Evolutionary conservation across 352 stramenopile genomes (phyloP), one percentile per base, ranked within the genome.

Genomic region (Phytophthora cajani): DNA sequence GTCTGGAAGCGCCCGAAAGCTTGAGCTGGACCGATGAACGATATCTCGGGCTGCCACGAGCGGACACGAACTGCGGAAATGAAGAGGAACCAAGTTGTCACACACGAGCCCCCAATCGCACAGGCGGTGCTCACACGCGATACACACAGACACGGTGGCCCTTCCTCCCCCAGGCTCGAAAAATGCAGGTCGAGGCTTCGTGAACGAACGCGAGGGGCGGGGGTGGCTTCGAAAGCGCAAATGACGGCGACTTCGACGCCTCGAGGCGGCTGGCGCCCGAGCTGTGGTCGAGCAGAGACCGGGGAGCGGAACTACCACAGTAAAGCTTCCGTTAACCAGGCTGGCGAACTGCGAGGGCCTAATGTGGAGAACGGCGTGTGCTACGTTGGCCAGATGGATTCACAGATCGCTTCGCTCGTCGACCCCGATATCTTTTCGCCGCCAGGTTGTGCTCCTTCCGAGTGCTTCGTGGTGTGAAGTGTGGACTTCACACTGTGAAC

Each of bases 111-210:
- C 30, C 47, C 47, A 30, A 57, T 58, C 30, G 25, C 40, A 38
- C 47, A 54, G 58, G 47, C 46, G 32, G 58, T 42, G 54, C 55
- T 2, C 55, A 56, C 46, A 38, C 44, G 59, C 52, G 44, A 63
- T 63, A 63, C 25, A 52, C 54, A 25, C 58, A 55, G 57, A 1
- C 58, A 57, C 32, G 27, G 19, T 71, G 52, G 44, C 17, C 66
- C 54, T 60, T 67, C 59, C 65, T 64, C 62, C 64, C 58, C 46
- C 58, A 14, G 6, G 10, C 38, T 27, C 47, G 61, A 67, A 70
- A 71, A 71, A 74, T 67, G 57, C 57, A 67, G 42, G 47, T 69
- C 57, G 65, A 72, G 58, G n/a, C 44, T 63, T 72, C 65, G 58
- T 63, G 46, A 58, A 27, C 46, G 62, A 56, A 30, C 27, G 27